Base-by-base conservation (phyloP, 345 rosid genomes). In the Durio zibethinus region DNA sequence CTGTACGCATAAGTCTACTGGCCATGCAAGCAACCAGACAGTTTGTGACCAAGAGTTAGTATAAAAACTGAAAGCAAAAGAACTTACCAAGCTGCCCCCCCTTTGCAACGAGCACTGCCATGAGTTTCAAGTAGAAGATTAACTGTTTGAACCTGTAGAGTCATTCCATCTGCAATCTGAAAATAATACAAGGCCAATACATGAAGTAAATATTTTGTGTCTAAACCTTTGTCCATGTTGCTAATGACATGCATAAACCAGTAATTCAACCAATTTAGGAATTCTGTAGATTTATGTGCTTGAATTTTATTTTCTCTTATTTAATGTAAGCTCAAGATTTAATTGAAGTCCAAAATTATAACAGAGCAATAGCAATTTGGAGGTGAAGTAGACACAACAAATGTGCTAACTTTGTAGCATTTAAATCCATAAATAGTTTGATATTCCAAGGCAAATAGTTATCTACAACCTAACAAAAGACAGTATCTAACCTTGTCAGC, bases 131-230 rank as follows among this genome's bases (percentile, higher is more conserved):
- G 95, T 31, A 96, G 89, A 86, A 96, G 92, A 87, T 96, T 96
- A 85, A 94, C 97, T 66, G 94, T 93, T 77, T 80, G 77, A 78
- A 96, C 91, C 85, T 90, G 93, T 82, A 96, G 66, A 40, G 97
- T 92, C 99, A 96, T 96, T 81, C 99, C 99, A 88, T 96, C 99
- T 82, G 99, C 98, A 85, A 96, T 91, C 99, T 96, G 91, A 85
- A 69, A 76, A 78, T 75, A 20, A 7, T 53, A 45, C 79, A 75
- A 78, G 40, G 72, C 67, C 50, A 74, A 82, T 74, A 33, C 33
- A 35, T 14, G 59, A 80, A 36, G 64, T 61, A 54, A n/a, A 45
- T 56, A 62, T 76, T 67, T 75, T 27, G 69, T 43, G 9, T 62
- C 20, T 76, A 57, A 79, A 57, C 36, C 66, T 15, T 57, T 71